Conservation (phyloP, 768 basidiomycete genomes). For the Boletus patriciae region DNA sequence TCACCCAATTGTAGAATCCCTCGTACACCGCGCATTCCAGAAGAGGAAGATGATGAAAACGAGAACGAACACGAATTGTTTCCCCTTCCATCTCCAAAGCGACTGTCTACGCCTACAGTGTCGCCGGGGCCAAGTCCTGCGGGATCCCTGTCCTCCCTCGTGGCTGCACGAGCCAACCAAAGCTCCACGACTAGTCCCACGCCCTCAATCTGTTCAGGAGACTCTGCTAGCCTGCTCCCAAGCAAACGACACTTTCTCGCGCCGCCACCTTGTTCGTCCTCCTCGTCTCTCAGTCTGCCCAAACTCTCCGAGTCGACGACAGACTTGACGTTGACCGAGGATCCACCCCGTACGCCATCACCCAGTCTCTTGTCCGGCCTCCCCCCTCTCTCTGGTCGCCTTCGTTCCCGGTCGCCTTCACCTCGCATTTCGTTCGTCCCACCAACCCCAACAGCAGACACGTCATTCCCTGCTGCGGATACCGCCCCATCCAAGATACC, state of each 20-base stretch:
- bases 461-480: not conserved
- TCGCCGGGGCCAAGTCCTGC: slow-evolving; percentile 40
- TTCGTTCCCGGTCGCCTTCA: not conserved
- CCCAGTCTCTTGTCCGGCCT: slow-evolving; percentile 24
- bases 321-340: slow-evolving; percentile 7
- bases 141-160: slow-evolving; percentile 31
- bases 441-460: slow-evolving; percentile 4
- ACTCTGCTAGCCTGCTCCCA: not conserved
- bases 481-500: not conserved
- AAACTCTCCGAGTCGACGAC: slow-evolving; percentile 13
- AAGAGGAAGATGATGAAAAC: slow-evolving; percentile 44
- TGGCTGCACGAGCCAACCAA: slow-evolving; percentile 1
- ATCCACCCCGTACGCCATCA: slow-evolving; percentile 18
- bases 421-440: slow-evolving; percentile 11
- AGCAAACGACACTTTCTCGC: slow-evolving; percentile 16
- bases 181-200: slow-evolving; percentile 7
- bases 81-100: slow-evolving; percentile 58
- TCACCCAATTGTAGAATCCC: slow-evolving; percentile 15
- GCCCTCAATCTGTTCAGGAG: slow-evolving; percentile 20
- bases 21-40: slow-evolving; percentile 30
- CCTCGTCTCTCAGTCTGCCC: slow-evolving; percentile 29
- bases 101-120: slow-evolving; percentile 51
- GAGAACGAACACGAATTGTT: slow-evolving; percentile 56
- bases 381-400: slow-evolving; percentile 27
- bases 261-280: slow-evolving; percentile 24